Base-by-base conservation (phyloP, 1,139 yeast species). In the Zygosaccharomyces pseudobailii region DNA sequence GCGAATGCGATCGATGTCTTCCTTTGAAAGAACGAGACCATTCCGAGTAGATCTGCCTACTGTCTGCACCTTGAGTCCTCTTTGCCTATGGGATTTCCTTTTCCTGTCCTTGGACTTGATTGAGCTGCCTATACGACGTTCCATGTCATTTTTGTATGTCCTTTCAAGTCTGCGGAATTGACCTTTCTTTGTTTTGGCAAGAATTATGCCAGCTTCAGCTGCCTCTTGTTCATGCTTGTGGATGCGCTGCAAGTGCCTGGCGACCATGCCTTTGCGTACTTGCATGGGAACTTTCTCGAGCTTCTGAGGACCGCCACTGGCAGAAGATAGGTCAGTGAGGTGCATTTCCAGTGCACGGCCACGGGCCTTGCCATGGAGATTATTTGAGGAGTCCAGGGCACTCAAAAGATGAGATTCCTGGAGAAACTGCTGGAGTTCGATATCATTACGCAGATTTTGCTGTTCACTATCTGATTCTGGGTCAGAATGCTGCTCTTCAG, bases 281-380 rank as follows among this genome's bases (percentile, higher is more conserved):
- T 77, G 66, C 90, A 92, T 89, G 10, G 98, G 96, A 79, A 87
- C 85, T 43, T 80, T 85, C 57, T 87, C 95, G 30, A 84, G 68
- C 47, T 71, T 79, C 49, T 41, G 53, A 2, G 68, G 64, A 19
- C 68, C 59, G 0, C 82, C 77, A 60, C 82, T 82, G 0, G 62
- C 55, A 1, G 78, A 73, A 0, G 90, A 74, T 6, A 83, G 61
- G 23, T 72, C 69, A 28, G 81, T 71, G 47, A 90, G 71, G 47
- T 97, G 74, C 36, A 82, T 75, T 47, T 84, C 83, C 52, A 90
- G 68, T 0, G 94, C 82, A 55, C 90, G 78, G 47, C 80, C 76
- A 47, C 97, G 73, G 2, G 90, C 84, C 46, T 83, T 84, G 5
- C 97, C 97, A 28, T 54, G 40, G 28, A 32, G 63, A 5, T 36